These are phyloP conservation scores for Mrakiaceae sp. DNA, from an alignment of 1,284 basidiomycete genomes.

Conservation along the genomic window DNA sequence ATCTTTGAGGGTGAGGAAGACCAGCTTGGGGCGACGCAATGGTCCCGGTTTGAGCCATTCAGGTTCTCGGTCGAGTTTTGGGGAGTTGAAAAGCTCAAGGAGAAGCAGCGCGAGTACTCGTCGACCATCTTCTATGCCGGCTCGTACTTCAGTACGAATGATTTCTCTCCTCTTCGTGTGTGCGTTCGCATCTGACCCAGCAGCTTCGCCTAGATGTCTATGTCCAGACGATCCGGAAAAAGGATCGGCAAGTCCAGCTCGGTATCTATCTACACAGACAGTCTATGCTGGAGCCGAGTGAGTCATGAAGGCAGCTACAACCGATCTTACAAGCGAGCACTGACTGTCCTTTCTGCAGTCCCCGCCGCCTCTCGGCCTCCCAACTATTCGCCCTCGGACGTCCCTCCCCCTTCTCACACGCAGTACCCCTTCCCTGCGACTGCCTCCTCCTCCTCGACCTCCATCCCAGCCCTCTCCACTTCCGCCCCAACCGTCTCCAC, in stretches of 20 bases:
- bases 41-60: conserved; percentile 46
- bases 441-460: not conserved
- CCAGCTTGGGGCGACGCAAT: not conserved
- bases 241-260: conserved; percentile 55
- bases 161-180: not conserved
- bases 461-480: not conserved
- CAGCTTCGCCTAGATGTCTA: conserved; percentile 64
- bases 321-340: not conserved
- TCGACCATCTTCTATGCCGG: conserved; percentile 40
- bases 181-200: not conserved
- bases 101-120: conserved; percentile 56
- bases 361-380: conserved; percentile 11
- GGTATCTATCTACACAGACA: conserved; percentile 86
- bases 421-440: not conserved
- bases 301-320: too few species aligned
- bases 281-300: conserved; percentile 51
- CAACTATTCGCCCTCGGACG: not conserved
- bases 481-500: not conserved
- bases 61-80: conserved; percentile 76
- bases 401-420: not conserved
- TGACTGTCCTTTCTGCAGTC: conserved; percentile 13
- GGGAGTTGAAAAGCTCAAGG: conserved; percentile 67
- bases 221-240: conserved; percentile 68
- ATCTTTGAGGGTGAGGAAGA: conserved; percentile 5
- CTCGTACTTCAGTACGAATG: not conserved